A percentile compares a stretch with the other conserved stretches of the same genome.
Evolutionary conservation across 78 protist genomes (phyloP).

Genomic region (Creolimax fragrantissima): DNA sequence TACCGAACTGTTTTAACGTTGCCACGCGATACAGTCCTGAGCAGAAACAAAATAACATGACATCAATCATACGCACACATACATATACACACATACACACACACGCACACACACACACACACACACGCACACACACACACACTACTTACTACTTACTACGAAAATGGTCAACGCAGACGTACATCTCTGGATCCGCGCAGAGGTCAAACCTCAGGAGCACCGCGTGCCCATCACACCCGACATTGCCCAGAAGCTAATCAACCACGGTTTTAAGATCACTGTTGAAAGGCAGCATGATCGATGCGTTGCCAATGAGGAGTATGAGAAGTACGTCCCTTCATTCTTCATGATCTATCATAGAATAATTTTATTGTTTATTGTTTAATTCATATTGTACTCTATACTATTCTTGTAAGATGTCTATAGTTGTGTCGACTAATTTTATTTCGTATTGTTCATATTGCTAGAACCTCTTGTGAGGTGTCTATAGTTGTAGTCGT

Average conservation of each 20-base stretch:
- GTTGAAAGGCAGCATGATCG: conserved; percentile 43
- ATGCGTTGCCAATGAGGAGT: conserved; percentile 15
- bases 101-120: background rate
- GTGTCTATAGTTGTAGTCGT: no score
- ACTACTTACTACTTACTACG: no score
- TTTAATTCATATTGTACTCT: background rate
- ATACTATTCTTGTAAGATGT: background rate
- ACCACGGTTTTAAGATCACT: conserved; percentile 11
- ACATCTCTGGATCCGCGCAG: conserved; percentile 45
- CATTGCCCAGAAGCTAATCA: conserved; percentile 1
- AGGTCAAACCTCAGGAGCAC: conserved; percentile 47
- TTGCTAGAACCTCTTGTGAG: no score
- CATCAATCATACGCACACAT: no score
- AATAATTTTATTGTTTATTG: no score
- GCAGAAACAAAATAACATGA: no score
- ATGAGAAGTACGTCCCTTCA: background rate
- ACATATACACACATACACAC: background rate
- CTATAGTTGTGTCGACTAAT: no score
- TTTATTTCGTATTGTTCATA: no score
- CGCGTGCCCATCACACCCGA: conserved; percentile 48
- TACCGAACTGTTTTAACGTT: no score
- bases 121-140: background rate
- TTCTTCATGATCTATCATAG: background rate
- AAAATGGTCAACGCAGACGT: background rate
- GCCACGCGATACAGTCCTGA: no score